A percentile compares a stretch with the other conserved stretches of the same genome.
Conservation (phyloP, 352 stramenopile species). For the Phytopythium mirpurense region DNA sequence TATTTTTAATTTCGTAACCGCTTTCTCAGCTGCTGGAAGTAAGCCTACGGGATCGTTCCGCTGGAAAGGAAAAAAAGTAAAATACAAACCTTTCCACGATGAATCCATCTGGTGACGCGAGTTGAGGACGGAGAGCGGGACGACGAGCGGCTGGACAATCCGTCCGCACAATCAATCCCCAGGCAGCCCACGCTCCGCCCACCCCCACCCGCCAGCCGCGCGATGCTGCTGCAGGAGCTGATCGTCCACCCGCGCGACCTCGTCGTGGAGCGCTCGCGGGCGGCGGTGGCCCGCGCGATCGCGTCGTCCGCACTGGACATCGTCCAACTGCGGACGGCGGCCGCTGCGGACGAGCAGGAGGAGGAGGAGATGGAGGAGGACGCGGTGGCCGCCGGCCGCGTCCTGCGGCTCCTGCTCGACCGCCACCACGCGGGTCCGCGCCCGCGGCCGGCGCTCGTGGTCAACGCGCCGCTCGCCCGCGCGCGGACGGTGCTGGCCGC, state of each 20-base stretch:
- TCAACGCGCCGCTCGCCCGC: slow-evolving; percentile 8
- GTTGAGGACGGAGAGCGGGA: neutral
- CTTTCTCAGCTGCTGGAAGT: no score
- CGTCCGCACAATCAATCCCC: no score
- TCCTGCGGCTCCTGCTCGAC: neutral
- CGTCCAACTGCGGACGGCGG: neutral
- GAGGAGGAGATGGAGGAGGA: neutral
- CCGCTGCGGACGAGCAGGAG: neutral
- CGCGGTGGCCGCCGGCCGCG: neutral
- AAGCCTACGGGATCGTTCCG: no score
- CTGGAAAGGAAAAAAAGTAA: no score
- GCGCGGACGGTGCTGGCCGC: slow-evolving; percentile 1
- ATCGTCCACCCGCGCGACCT: neutral
- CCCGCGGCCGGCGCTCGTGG: slow-evolving; percentile 5
- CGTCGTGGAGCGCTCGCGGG: neutral
- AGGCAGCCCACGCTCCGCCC: neutral
- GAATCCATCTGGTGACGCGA: neutral
- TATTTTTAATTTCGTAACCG: no score
- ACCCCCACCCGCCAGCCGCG: neutral
- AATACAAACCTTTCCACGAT: neutral
- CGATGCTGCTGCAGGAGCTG: slow-evolving; percentile 1
- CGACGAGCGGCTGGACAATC: neutral
- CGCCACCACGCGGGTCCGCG: no score
- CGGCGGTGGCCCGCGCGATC: neutral
- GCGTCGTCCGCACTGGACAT: neutral